These are phyloP conservation scores for Colletotrichum orbiculare DNA, from an alignment of 2,329 filamentous ascomycete species.

Conservation along the genomic window DNA sequence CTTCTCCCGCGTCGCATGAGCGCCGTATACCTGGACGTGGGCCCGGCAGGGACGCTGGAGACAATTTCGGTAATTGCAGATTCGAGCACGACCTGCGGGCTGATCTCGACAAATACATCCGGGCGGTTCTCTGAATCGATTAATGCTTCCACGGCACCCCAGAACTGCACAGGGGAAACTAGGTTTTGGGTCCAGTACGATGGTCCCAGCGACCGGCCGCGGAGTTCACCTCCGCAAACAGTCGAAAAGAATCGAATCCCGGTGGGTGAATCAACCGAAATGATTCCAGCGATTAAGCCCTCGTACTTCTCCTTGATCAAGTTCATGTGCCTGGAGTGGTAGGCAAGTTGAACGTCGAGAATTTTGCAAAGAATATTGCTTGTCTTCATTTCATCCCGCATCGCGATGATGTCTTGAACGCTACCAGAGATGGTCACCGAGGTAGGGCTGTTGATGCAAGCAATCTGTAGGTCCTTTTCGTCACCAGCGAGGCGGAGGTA, in stretches of 20 bases:
- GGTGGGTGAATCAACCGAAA: slow-evolving; percentile 16
- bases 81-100: slow-evolving; percentile 51
- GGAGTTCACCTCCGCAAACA: slow-evolving; percentile 45
- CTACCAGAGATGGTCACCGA: slow-evolving; percentile 58
- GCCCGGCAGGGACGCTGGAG: slow-evolving; percentile 26
- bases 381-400: slow-evolving; percentile 46
- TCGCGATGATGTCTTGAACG: slow-evolving; percentile 43
- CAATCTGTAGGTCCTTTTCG: slow-evolving; percentile 46
- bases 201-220: background rate
- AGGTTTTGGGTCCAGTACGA: slow-evolving; percentile 61
- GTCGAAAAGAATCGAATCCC: slow-evolving; percentile 53
- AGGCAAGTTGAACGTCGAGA: slow-evolving; percentile 53
- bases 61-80: slow-evolving; percentile 52
- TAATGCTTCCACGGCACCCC: slow-evolving; percentile 51
- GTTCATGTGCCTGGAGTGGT: slow-evolving; percentile 59
- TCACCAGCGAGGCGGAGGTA: slow-evolving; percentile 42
- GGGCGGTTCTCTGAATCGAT: slow-evolving; percentile 45
- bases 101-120: slow-evolving; percentile 53
- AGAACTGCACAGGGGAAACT: slow-evolving; percentile 56
- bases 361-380: slow-evolving; percentile 48
- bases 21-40: slow-evolving; percentile 40
- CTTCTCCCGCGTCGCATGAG: slow-evolving; percentile 42
- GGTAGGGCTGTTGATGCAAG: slow-evolving; percentile 57
- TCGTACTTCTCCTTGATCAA: slow-evolving; percentile 50
- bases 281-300: slow-evolving; percentile 41